Evolutionary conservation across 2,329 filamentous ascomycete species (phyloP), one percentile per base, ranked within the genome.

Genomic region (Aureobasidium pullulans): DNA sequence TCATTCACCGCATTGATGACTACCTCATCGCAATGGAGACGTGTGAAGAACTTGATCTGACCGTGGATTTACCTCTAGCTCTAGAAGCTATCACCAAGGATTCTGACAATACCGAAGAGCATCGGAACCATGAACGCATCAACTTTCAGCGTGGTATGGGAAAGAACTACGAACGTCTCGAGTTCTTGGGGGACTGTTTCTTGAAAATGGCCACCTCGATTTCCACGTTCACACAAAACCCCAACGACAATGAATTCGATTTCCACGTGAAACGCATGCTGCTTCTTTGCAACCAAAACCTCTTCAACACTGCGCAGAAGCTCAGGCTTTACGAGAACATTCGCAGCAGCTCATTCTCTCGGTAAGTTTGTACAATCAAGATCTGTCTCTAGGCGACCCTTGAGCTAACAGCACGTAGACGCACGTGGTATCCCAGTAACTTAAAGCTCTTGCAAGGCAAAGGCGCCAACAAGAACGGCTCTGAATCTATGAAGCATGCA

Each of bases 161-260:
- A 1, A 87, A 86, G 40, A 97, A 97, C 66, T 99, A 99, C 67
- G 94, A 99, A 71, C 84, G 94, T 11, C 80, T 97, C 0, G 94
- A 99, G 68, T 96, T 96, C 61, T 79, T 97, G 2, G 94, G 94
- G 0, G 94, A 99, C 70, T 89, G 87, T 36, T 96, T 96, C 67
- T 79, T 99, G 61, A 99, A 99, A 73, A 93, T 96, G 86, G 90
- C 89, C 10, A 96, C 93, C 0, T 93, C 92, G 0, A 91, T 99
- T 57, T 86, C 91, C 0, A 78, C 96, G 0, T 97, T 88, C 69
- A 87, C 87, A 0, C 80, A 85, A 31, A 84, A 88, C 19, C 90
- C 90, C 0, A 82, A 88, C 49, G 84, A 88, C 62, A 84, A 90
- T 64, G 94, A 99, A 68, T 95, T 86, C 50, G 85, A 89, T 59